phyloP scores from a whole-genome alignment of 495 filamentous ascomycete species.

The Aspergillus avenaceus region DNA sequence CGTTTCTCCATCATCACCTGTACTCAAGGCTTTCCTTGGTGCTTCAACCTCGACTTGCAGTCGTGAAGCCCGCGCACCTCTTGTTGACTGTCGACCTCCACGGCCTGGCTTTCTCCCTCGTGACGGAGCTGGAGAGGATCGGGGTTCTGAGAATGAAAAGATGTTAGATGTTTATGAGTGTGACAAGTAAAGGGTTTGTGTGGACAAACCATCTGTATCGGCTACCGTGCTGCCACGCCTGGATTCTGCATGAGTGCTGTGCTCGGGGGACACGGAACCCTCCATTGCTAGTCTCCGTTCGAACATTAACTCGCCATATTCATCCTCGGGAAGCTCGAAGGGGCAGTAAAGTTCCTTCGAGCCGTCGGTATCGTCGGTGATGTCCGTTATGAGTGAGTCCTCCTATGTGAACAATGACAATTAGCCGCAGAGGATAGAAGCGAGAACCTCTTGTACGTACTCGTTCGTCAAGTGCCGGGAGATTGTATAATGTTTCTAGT shows the following conservation, averaged over 20 bases:
- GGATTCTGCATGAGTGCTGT: slow-evolving; percentile 42
- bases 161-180: slow-evolving; percentile 5
- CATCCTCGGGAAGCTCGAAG: slow-evolving; percentile 72
- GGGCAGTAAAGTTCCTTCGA: slow-evolving; percentile 55
- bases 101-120: slow-evolving; percentile 41
- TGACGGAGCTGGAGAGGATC: slow-evolving; percentile 46
- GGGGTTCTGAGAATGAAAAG: slow-evolving; percentile 32
- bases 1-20: slow-evolving; percentile 37
- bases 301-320: slow-evolving; percentile 75
- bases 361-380: slow-evolving; percentile 57
- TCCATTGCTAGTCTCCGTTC: slow-evolving; percentile 58
- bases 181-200: slow-evolving; percentile 5
- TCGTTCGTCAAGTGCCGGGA: slow-evolving; percentile 83
- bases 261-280: slow-evolving; percentile 52
- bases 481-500: slow-evolving; percentile 76
- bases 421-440: neutral
- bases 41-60: slow-evolving; percentile 39
- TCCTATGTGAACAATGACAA: slow-evolving; percentile 28
- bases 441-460: slow-evolving; percentile 34
- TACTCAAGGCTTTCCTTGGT: slow-evolving; percentile 19
- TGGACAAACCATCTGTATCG: slow-evolving; percentile 52
- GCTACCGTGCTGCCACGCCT: slow-evolving; percentile 41
- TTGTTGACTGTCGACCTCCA: slow-evolving; percentile 29
- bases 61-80: slow-evolving; percentile 41
- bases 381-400: slow-evolving; percentile 49